These are phyloP conservation scores for Polymyxa betae DNA, from an alignment of 208 protist species.

Conservation along the genomic window DNA sequence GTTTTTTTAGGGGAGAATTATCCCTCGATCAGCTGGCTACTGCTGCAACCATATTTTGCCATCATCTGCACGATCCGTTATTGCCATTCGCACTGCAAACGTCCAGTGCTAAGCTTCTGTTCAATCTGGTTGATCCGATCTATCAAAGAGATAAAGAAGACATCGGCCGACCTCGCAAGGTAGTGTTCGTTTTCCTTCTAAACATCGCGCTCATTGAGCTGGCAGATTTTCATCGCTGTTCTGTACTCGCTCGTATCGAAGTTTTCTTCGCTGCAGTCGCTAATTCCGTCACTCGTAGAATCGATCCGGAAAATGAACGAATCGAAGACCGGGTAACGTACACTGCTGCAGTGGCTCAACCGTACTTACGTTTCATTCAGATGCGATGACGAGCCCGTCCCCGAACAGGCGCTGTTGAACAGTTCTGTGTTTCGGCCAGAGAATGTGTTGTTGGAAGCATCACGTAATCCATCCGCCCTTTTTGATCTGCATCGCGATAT, in stretches of 20 bases:
- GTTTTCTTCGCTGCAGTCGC: not conserved
- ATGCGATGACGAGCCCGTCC: no score
- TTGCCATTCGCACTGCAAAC: slow-evolving; percentile 77
- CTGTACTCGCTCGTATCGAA: slow-evolving; percentile 25
- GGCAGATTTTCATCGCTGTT: not conserved
- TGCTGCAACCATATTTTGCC: slow-evolving; percentile 77
- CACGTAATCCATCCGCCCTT: not conserved
- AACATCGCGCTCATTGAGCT: not conserved
- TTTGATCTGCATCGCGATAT: slow-evolving; percentile 4
- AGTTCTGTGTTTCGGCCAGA: no score
- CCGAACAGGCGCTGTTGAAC: no score
- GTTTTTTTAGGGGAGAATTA: slow-evolving; percentile 67
- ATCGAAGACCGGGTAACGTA: not conserved
- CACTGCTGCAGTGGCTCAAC: no score
- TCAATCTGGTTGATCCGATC: slow-evolving; percentile 80
- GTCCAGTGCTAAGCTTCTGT: slow-evolving; percentile 78
- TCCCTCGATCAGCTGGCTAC: slow-evolving; percentile 70
- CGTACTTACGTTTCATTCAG: no score
- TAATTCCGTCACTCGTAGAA: not conserved
- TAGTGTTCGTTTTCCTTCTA: not conserved
- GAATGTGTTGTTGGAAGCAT: not conserved
- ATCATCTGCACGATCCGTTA: slow-evolving; percentile 77
- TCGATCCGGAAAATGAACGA: not conserved
- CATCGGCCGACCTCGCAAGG: not conserved
- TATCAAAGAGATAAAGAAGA: slow-evolving; percentile 64